Evolutionary conservation across 331 rosid species (phyloP).

Genomic region (Telfairia occidentalis): DNA sequence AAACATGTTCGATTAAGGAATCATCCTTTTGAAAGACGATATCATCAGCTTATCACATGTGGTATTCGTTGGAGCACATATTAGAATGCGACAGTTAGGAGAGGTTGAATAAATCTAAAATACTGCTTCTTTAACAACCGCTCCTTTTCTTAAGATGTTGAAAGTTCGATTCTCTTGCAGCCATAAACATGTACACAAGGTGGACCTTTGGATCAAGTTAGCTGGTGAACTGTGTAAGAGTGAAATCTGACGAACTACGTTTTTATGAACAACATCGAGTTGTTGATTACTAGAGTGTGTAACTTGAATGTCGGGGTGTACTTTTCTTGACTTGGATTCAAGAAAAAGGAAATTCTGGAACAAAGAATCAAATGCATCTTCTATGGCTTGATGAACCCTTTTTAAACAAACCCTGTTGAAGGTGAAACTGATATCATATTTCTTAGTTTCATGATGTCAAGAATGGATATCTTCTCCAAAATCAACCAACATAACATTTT

Average conservation of each 20-base stretch:
- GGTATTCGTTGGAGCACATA: constrained; percentile 26
- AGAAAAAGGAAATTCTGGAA: constrained; percentile 30
- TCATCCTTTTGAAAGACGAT: constrained; percentile 14
- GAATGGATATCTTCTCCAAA: constrained; percentile 20
- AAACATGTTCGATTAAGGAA: constrained; percentile 23
- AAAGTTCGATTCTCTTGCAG: background rate
- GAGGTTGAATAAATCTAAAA: constrained; percentile 6
- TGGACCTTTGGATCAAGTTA: constrained; percentile 23
- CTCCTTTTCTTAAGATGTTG: constrained; percentile 7
- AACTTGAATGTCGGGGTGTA: background rate
- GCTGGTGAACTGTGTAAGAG: constrained; percentile 24
- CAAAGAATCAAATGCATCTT: constrained; percentile 16
- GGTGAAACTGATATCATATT: constrained; percentile 41
- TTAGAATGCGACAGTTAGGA: constrained; percentile 13
- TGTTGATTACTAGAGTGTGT: background rate
- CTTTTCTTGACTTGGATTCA: background rate
- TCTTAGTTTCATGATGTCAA: background rate
- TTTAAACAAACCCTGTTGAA: constrained; percentile 36
- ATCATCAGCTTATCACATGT: constrained; percentile 25
- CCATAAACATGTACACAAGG: background rate
- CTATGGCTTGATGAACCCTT: constrained; percentile 35
- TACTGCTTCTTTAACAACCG: constrained; percentile 18
- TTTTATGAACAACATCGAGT: background rate
- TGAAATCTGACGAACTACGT: constrained; percentile 15
- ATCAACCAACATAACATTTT: constrained; percentile 19